Evolutionary conservation across 1,139 yeast genomes (phyloP), one percentile per base, ranked within the genome.

Genomic region (Debaryomycetaceae sp.): DNA sequence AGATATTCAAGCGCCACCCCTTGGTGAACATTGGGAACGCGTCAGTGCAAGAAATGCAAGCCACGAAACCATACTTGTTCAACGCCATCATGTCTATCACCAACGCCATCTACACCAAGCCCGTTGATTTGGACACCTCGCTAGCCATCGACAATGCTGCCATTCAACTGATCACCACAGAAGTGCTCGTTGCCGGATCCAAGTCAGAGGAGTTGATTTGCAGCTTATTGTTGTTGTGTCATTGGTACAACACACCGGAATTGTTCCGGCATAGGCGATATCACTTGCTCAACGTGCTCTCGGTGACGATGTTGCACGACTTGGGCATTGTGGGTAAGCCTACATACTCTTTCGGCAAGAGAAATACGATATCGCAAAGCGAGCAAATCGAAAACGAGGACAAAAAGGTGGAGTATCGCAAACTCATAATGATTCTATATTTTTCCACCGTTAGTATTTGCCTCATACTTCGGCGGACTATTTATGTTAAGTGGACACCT

Each of bases 221-320:
- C 49, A 61, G 81, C 13, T 56, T 83, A 28, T 47, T 83, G 18
- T 46, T 84, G 3, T 57, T 83, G 32, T 71, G 83, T 23, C 54
- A 80, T 21, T 88, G 95, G 94, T 85, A 85, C 51, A 84, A 83
- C 42, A 75, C 85, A 5, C 86, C 95, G 0, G 95, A 85, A 53
- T 61, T 84, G 43, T 83, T 83, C 41, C 83, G 78, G 42, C 83
- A 83, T 45, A 74, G 93, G 37, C 72, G 94, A 32, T 79, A 80
- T 42, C 93, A 84, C 49, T 58, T 85, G 34, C 65, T 84, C 41
- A 75, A 79, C 34, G 65, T 75, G 7, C 58, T 84, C 18, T 75
- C 88, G 30, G 76, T 81, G n/a, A 67, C 81, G 3, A 61, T 88
- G 55, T 70, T 83, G 2, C 81, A 77, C 41, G 96, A 88, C 49